These are phyloP conservation scores for Penicillium italicum DNA, from an alignment of 2,329 filamentous ascomycete species.

Conservation along the genomic window DNA sequence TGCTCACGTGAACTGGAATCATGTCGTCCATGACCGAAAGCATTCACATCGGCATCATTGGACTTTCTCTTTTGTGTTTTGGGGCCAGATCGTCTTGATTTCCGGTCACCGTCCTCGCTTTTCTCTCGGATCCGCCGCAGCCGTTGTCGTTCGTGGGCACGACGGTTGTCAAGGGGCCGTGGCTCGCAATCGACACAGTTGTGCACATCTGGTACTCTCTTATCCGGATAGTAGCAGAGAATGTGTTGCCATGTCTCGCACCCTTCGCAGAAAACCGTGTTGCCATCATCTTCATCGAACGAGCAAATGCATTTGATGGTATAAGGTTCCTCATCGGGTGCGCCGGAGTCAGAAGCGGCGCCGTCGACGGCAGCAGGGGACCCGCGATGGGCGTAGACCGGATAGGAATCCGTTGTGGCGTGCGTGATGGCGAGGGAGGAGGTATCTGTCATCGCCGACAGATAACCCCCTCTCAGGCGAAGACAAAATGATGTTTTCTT, in stretches of 20 bases:
- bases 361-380: conserved; percentile 44
- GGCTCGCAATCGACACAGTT: conserved; percentile 87
- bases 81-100: conserved; percentile 67
- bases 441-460: conserved; percentile 55
- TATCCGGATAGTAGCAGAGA: conserved; percentile 86
- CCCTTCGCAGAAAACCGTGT: conserved; percentile 91
- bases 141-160: conserved; percentile 69
- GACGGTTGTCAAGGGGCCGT: conserved; percentile 66
- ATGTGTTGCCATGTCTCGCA: conserved; percentile 99
- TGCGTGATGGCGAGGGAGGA: conserved; percentile 49
- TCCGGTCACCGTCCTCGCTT: conserved; percentile 62
- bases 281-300: conserved; percentile 92
- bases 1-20: conserved; percentile 51
- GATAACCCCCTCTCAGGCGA: conserved; percentile 44
- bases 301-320: conserved; percentile 98
- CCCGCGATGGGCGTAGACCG: conserved; percentile 45
- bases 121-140: conserved; percentile 60
- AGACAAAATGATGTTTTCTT: conserved; percentile 25
- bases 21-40: conserved; percentile 54
- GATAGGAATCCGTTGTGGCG: conserved; percentile 45
- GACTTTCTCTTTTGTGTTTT: conserved; percentile 87
- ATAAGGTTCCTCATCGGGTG: conserved; percentile 55
- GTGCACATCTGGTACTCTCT: conserved; percentile 71
- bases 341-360: conserved; percentile 40
- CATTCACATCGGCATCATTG: conserved; percentile 57